Evolutionary conservation across 208 protist species (phyloP), one percentile per base, ranked within the genome.

Genomic region (Trypanosoma congolense): DNA sequence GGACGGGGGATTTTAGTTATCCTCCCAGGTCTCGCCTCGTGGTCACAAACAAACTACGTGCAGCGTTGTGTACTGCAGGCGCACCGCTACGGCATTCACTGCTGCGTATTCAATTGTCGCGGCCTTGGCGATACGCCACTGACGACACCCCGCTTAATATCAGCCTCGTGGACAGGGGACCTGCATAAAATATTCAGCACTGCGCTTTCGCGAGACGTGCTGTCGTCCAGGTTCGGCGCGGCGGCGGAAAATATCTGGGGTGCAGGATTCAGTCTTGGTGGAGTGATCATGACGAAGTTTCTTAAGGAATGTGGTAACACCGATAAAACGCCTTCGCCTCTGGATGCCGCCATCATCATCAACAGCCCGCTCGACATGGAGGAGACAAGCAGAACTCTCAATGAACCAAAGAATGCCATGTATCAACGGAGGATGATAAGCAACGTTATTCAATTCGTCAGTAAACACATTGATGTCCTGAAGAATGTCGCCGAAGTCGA

Each of bases 261-360:
- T 25, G 56, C 84, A 14, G 83, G 83, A 19, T 87, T 91, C 63
- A 87, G 79, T 61, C 61, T 91, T 8, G 83, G 83, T 8, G 83
- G 83, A 24, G 68, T 83, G 12, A 83, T 91, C 38, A 45, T 91
- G 4, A 36, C 71, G 38, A 85, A 86, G 56, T 91, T 70, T 56
- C 56, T 75, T 16, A 65, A 54, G 1, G 83, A 91, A 56, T 73
- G 85, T 54, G 69, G 66, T 18, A 2, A 52, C 30, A 44, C 25
- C 9, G 38, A 16, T n/a, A 16, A n/a, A 0, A 9, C 28, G 46
- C 12, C 43, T 6, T 51, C 44, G 19, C 43, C 61, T 19, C 64
- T 91, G 14, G 66, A 80, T 40, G 78, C 77, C 5, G 77, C 67
- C 2, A 38, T 86, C 40, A 47, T 73, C 26, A 64, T 87, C 19